Evolutionary conservation across 257 asterid genomes (phyloP), one percentile per base, ranked within the genome.

Genomic region (Solanum arcanum): DNA sequence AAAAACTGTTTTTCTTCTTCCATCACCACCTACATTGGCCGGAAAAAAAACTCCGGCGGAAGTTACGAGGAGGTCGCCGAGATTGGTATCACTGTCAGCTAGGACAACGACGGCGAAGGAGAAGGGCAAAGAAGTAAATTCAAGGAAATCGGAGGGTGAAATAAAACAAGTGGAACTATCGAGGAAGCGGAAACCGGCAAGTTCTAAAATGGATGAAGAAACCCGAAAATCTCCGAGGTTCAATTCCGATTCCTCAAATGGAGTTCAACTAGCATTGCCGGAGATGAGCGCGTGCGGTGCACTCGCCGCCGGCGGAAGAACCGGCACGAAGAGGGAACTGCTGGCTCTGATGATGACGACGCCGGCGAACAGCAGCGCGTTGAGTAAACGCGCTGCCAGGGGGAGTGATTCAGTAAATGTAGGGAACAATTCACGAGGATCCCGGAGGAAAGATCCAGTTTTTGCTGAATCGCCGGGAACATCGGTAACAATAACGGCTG

Each of bases 191-290:
- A 29, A 69, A n/a, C 11, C 70, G 70, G 29, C 0, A 25, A 64
- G 18, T 69, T 6, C 6, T 7, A 29, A 41, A 29, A 84, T 31
- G 86, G 87, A 83, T 14, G 86, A 25, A 21, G 23, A 52, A 7
- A 47, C 10, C 76, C 16, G 42, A 23, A 69, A 91, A 76, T 91
- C 92, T 33, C 78, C 77, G 46, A 89, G 91, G 84, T 47, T 88
- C 86, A 60, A 64, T 78, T 87, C 86, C 9, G 16, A 18, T 66
- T 33, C 42, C 6, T n/a, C 42, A 2, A 39, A 83, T 69, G 89
- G 85, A 73, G 90, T 47, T 74, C 72, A 52, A 14, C 9, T 90
- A 14, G 90, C 90, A 33, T 83, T 88, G 88, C 86, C 91, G n/a
- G 93, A 46, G 44, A 46, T 3, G 0, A 42, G 83, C 59, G 84